A percentile compares a stretch with the other conserved stretches of the same genome.
Evolutionary conservation across 75 land plant species (phyloP).

Genomic region (Pinus albicaulis): DNA sequence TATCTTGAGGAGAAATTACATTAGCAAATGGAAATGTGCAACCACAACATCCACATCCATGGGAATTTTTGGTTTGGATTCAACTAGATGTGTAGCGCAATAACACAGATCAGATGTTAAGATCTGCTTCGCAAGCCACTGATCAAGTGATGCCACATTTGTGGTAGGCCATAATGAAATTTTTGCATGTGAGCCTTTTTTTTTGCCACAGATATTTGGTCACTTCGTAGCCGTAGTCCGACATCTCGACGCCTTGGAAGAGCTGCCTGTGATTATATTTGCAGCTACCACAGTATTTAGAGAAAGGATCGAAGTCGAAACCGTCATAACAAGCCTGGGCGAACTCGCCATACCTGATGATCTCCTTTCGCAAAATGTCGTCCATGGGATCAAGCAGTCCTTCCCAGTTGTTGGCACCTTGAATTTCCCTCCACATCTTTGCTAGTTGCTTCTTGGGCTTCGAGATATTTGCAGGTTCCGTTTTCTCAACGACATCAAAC

Average conservation of each 20-base stretch:
- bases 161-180: no score
- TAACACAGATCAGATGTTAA: no score
- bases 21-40: no score
- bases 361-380: constrained; percentile 10
- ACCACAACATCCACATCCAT: no score
- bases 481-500: no score
- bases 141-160: no score
- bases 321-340: constrained; percentile 30
- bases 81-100: no score
- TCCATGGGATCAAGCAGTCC: constrained; percentile 25
- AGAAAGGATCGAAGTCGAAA: constrained; percentile 20
- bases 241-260: background rate
- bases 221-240: background rate
- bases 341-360: constrained; percentile 66
- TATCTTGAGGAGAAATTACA: no score
- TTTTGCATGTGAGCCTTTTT: no score
- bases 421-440: constrained; percentile 12
- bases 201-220: background rate
- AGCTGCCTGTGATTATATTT: background rate
- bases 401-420: constrained; percentile 20
- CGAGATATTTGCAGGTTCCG: no score
- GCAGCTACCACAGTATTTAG: constrained; percentile 23
- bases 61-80: no score
- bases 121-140: no score
- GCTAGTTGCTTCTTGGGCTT: background rate